A percentile compares a stretch with the other conserved stretches of the same genome.
Conservation (phyloP, 305 asterid genomes). For the Fraxinus ornus region DNA sequence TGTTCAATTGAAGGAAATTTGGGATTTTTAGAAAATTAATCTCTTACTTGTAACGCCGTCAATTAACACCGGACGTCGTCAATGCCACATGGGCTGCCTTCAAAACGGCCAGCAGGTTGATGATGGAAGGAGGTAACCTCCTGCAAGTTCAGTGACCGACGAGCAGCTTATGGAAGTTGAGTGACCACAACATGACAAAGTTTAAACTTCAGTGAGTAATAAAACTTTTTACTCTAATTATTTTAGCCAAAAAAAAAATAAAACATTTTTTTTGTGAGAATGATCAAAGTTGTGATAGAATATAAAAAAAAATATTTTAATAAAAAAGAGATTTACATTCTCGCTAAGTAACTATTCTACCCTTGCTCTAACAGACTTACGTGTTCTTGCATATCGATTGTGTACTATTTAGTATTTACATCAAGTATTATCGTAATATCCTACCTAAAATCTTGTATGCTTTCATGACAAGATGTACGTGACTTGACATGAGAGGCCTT, state of each 20-base stretch:
- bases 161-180: too few species aligned
- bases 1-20: too few species aligned
- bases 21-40: too few species aligned
- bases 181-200: too few species aligned
- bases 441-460: background rate
- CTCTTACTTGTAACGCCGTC: too few species aligned
- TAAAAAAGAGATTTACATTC: background rate
- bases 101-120: too few species aligned
- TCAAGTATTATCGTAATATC: background rate
- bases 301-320: background rate
- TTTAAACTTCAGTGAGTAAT: too few species aligned
- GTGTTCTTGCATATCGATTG: background rate
- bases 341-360: background rate
- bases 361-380: background rate
- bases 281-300: background rate
- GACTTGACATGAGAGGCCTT: background rate
- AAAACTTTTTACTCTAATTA: too few species aligned
- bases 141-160: too few species aligned
- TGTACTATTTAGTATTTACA: background rate
- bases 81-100: too few species aligned
- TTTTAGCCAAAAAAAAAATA: background rate
- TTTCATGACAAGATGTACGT: background rate
- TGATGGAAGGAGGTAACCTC: too few species aligned
- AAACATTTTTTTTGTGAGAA: background rate
- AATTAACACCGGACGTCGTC: too few species aligned